Base-by-base conservation (phyloP, 106 monocot species). In the Vanilla planifolia region DNA sequence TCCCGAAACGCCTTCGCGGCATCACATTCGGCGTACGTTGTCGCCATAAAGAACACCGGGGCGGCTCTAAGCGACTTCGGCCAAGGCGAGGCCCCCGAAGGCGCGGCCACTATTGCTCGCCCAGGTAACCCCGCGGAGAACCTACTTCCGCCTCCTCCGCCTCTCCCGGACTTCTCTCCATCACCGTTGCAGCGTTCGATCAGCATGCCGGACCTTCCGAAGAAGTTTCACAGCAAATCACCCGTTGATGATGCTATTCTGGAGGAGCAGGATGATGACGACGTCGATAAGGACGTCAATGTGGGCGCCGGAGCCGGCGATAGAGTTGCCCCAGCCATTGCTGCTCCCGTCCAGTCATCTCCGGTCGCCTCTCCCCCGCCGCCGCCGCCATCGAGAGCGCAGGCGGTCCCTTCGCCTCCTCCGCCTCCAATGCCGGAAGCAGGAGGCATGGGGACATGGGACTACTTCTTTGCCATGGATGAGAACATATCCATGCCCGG, bases 1-100 rank as follows among this genome's bases (percentile, higher is more conserved):
- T 27, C 68, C 11, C 90, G 95, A 59, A 90, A 96, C 81, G 90
- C 87, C 76, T 96, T 96, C 72, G 86, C 90, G 36, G 80, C 95
- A 43, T 78, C 90, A 22, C 95, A 96, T 77, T 80, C 90, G 48
- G 68, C 71, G 44, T 90, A 90, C 78, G 55, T 71, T 43, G 50
- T 79, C 55, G 41, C 74, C 41, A 76, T 96, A 32, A 77, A 70
- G 53, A 73, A 84, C 81, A 87, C 84, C 36, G 95, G 95, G 47
- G 74, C 86, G 25, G 95, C 95, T 20, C 73, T 87, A 42, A 71
- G 61, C 56, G 90, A 90, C 64, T 96, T 69, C 64, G 89, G 64
- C 10, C 83, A 86, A 30, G 65, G 70, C 44, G 90, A 86, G 67
- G 28, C 33, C 32, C n/a, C 20, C 11, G 17, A 6, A 19, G 19